phyloP scores from a whole-genome alignment of 2,329 filamentous ascomycete species.

The Gaeumannomyces tritici region DNA sequence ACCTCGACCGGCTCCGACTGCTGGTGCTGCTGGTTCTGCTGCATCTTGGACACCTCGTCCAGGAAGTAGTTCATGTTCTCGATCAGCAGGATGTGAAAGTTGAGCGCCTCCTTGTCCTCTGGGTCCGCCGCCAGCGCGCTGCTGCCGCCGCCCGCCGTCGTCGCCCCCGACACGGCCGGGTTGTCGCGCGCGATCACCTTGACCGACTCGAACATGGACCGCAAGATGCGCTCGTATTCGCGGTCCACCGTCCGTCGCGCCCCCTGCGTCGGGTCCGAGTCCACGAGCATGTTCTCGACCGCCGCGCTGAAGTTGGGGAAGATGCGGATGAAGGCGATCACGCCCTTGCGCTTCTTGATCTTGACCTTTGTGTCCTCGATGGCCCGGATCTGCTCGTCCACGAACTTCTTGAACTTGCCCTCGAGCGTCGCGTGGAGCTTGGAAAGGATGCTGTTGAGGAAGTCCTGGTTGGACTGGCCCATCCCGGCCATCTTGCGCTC shows the following conservation, averaged over 20 bases:
- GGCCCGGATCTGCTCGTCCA: conserved; percentile 88
- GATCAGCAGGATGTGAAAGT: conserved; percentile 94
- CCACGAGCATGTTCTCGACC: conserved; percentile 73
- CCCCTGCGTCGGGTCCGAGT: conserved; percentile 38
- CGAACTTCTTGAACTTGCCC: conserved; percentile 73
- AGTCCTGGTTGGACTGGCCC: conserved; percentile 88
- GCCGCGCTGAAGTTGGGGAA: conserved; percentile 81
- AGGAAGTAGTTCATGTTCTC: conserved; percentile 99
- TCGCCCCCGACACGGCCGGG: conserved; percentile 37
- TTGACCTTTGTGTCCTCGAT: conserved; percentile 99
- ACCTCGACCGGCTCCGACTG: conserved; percentile 53
- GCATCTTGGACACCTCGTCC: conserved; percentile 74
- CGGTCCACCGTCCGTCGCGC: conserved; percentile 73
- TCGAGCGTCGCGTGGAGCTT: conserved; percentile 69
- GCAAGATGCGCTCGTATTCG: conserved; percentile 81
- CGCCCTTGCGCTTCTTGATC: conserved; percentile 95
- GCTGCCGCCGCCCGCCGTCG: conserved; percentile 8
- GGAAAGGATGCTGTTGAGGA: conserved; percentile 66
- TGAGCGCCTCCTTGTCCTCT: conserved; percentile 93
- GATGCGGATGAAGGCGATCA: conserved; percentile 89
- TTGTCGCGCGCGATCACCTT: conserved; percentile 82
- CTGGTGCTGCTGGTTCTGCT: neutral
- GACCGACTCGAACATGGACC: conserved; percentile 93
- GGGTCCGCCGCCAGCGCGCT: conserved; percentile 28
- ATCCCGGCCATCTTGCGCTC: conserved; percentile 72